These are phyloP conservation scores for Moringa oleifera DNA, from an alignment of 345 rosid genomes.

Conservation along the genomic window DNA sequence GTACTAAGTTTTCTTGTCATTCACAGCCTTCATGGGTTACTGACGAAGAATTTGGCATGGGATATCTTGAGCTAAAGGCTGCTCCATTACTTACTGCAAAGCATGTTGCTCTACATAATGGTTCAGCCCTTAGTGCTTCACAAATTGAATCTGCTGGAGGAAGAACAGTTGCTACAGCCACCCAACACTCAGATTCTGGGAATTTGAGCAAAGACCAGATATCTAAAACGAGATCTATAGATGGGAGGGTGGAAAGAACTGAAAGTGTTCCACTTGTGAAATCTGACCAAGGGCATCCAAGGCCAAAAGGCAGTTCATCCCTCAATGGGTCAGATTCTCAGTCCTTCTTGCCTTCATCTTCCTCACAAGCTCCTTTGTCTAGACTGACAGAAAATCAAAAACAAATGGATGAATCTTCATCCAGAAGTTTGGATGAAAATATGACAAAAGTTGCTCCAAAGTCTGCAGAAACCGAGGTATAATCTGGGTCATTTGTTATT, in stretches of 20 bases:
- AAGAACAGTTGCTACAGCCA: constrained; percentile 25
- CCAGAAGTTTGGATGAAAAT: constrained; percentile 45
- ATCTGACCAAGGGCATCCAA: constrained; percentile 56
- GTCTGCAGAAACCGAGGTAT: constrained; percentile 70
- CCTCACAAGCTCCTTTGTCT: constrained; percentile 33
- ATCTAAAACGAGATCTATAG: constrained; percentile 52
- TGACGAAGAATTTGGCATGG: constrained; percentile 99
- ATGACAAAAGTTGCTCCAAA: constrained; percentile 39
- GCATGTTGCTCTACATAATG: constrained; percentile 47
- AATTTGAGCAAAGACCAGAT: constrained; percentile 56
- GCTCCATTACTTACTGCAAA: constrained; percentile 56
- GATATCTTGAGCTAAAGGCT: constrained; percentile 85
- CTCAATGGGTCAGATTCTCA: constrained; percentile 51
- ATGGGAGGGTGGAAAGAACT: constrained; percentile 62
- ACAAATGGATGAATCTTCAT: constrained; percentile 43
- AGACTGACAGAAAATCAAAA: constrained; percentile 47
- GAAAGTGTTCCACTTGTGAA: constrained; percentile 41
- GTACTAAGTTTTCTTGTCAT: constrained; percentile 8
- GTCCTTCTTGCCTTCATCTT: constrained; percentile 25
- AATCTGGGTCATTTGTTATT: constrained; percentile 5
- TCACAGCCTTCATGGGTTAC: constrained; percentile 96
- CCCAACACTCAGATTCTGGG: constrained; percentile 56
- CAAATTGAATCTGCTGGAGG: constrained; percentile 55
- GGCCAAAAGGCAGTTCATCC: constrained; percentile 47
- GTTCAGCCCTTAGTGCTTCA: constrained; percentile 39